Evolutionary conservation across 768 basidiomycete genomes (phyloP).

Genomic region (Pilatotrama ljubarskyi): DNA sequence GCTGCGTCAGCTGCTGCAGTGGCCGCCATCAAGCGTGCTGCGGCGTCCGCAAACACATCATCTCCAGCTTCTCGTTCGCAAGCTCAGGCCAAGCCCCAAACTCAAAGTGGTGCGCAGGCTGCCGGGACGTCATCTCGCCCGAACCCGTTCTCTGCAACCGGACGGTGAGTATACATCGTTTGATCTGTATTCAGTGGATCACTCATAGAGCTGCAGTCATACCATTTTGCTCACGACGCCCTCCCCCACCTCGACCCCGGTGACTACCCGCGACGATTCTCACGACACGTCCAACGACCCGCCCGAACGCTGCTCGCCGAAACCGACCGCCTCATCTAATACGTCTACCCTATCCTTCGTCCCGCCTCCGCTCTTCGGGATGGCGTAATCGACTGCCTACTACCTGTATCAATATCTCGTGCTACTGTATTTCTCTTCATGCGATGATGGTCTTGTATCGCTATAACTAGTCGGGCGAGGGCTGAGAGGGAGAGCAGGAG

Average conservation of each 20-base stretch:
- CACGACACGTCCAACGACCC: conserved; percentile 22
- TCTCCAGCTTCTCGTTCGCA: conserved; percentile 35
- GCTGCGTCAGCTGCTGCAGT: conserved; percentile 34
- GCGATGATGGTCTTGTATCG: conserved; percentile 14
- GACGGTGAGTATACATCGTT: conserved; percentile 57
- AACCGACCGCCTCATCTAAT: conserved; percentile 38
- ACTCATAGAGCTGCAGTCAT: conserved; percentile 67
- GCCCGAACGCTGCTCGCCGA: conserved; percentile 29
- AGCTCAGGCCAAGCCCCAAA: conserved; percentile 23
- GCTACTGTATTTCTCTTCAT: not conserved
- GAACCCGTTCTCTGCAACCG: conserved; percentile 47
- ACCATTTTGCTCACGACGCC: conserved; percentile 25
- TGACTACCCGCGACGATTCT: conserved; percentile 1
- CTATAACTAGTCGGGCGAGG: conserved; percentile 59
- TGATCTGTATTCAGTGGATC: conserved; percentile 30
- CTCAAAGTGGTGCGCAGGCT: conserved; percentile 20
- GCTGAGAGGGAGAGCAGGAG: conserved; percentile 71
- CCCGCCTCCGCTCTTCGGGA: conserved; percentile 67
- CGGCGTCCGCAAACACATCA: conserved; percentile 41
- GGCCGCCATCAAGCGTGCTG: conserved; percentile 41
- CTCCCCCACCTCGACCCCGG: conserved; percentile 21
- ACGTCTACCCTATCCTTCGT: conserved; percentile 46
- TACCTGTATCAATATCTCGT: conserved; percentile 22
- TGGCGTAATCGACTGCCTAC: conserved; percentile 50
- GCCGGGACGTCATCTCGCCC: conserved; percentile 24